These are phyloP conservation scores for Lachnellula suecica DNA, from an alignment of 2,329 filamentous ascomycete species.

Conservation along the genomic window DNA sequence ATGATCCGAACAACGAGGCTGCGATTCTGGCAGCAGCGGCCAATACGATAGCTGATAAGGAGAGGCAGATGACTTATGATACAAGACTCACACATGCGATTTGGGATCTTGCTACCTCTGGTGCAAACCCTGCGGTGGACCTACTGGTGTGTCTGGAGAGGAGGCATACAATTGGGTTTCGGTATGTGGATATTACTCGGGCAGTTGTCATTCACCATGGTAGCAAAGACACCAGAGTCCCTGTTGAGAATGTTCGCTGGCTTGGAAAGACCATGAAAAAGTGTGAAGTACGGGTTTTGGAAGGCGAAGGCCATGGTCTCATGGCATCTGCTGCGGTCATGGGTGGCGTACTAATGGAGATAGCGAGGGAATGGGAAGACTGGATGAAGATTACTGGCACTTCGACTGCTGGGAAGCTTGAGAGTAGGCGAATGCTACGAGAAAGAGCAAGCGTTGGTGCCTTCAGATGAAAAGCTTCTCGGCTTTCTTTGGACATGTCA, in stretches of 20 bases:
- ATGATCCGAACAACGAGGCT: constrained; percentile 31
- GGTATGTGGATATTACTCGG: constrained; percentile 92
- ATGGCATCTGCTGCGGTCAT: constrained; percentile 96
- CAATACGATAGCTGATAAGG: constrained; percentile 64
- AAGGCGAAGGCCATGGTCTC: constrained; percentile 89
- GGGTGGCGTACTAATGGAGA: constrained; percentile 92
- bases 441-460: constrained; percentile 32
- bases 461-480: constrained; percentile 26
- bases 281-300: constrained; percentile 87
- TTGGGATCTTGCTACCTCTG: constrained; percentile 88
- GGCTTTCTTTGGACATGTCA: not conserved
- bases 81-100: constrained; percentile 86
- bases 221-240: constrained; percentile 84
- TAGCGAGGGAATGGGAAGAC: constrained; percentile 90
- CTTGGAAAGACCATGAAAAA: constrained; percentile 89
- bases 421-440: constrained; percentile 28
- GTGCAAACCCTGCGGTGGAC: constrained; percentile 92
- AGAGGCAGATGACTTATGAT: constrained; percentile 77
- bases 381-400: constrained; percentile 65
- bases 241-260: constrained; percentile 94
- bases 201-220: constrained; percentile 94
- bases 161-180: constrained; percentile 87
- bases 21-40: constrained; percentile 49
- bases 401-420: constrained; percentile 19
- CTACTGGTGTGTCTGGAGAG: constrained; percentile 90